phyloP scores from a whole-genome alignment of 2,329 filamentous ascomycete genomes.

The Xylariaceae sp. region DNA sequence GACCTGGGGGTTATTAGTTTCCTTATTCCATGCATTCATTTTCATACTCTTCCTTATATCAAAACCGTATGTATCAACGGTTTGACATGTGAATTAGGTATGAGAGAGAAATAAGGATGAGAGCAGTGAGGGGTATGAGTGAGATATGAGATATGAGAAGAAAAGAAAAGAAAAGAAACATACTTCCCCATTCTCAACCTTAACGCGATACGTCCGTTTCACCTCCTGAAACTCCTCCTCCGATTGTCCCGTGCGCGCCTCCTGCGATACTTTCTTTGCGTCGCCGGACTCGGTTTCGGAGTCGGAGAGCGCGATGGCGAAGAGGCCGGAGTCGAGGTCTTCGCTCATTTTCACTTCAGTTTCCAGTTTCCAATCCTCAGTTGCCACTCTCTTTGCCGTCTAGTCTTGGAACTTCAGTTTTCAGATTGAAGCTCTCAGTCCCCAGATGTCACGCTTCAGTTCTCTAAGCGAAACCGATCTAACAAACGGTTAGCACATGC shows the following conservation, averaged over 20 bases:
- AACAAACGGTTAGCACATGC: too few species aligned
- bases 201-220: conserved; percentile 41
- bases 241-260: conserved; percentile 36
- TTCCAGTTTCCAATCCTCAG: not conserved
- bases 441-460: too few species aligned
- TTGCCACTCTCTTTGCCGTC: too few species aligned
- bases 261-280: conserved; percentile 10
- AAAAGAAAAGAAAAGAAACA: conserved; percentile 16
- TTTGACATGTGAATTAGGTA: too few species aligned
- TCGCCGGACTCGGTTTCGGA: conserved; percentile 28
- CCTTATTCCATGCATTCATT: not conserved
- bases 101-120: too few species aligned
- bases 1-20: conserved; percentile 35
- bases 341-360: conserved; percentile 15
- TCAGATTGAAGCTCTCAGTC: too few species aligned
- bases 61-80: too few species aligned
- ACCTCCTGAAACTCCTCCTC: conserved; percentile 47
- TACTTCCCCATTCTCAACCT: conserved; percentile 53
- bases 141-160: not conserved
- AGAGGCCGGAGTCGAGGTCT: conserved; percentile 35
- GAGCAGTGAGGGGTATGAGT: not conserved
- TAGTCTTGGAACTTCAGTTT: too few species aligned
- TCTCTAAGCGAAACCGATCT: too few species aligned
- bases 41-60: too few species aligned
- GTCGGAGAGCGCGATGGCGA: conserved; percentile 40